Evolutionary conservation across 768 basidiomycete species (phyloP).

Genomic region (Tylopilus intermedius): DNA sequence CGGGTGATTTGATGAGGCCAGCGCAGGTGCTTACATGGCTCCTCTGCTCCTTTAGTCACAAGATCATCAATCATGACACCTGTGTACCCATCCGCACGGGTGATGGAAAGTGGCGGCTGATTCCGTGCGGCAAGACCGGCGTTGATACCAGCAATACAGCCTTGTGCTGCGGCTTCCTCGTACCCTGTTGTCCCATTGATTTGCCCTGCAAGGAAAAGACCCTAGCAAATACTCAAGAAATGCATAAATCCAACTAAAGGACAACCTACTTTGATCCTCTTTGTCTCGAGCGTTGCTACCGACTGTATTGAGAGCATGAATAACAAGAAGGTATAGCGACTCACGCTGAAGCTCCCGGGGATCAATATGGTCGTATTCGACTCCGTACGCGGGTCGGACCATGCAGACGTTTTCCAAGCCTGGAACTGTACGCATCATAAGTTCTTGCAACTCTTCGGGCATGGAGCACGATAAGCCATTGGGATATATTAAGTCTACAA

Average conservation of each 20-base stretch:
- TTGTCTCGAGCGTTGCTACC: slow-evolving; percentile 78
- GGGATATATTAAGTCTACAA: slow-evolving; percentile 77
- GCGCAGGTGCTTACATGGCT: slow-evolving; percentile 59
- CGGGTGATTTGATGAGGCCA: not conserved
- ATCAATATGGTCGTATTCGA: slow-evolving; percentile 90
- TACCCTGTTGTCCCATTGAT: slow-evolving; percentile 94
- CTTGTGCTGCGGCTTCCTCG: slow-evolving; percentile 91
- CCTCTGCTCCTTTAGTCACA: slow-evolving; percentile 82
- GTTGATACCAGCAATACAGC: slow-evolving; percentile 82
- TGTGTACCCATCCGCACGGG: slow-evolving; percentile 80
- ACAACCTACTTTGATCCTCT: slow-evolving; percentile 58
- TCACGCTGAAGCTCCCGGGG: slow-evolving; percentile 71
- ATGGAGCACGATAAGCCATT: slow-evolving; percentile 87
- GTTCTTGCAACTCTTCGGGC: slow-evolving; percentile 79
- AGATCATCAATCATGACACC: slow-evolving; percentile 94
- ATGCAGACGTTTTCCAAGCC: slow-evolving; percentile 84
- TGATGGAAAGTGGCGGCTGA: slow-evolving; percentile 55
- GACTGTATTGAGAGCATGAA: not conserved
- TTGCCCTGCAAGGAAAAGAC: slow-evolving; percentile 84
- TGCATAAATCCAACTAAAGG: not conserved
- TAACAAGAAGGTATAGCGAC: slow-evolving; percentile 24
- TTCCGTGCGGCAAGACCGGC: slow-evolving; percentile 66
- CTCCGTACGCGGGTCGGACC: slow-evolving; percentile 83
- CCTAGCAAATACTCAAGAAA: slow-evolving; percentile 34
- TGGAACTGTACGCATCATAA: slow-evolving; percentile 78